Base-by-base conservation (phyloP, 1,139 yeast species). In the Tardiomyces blankii region DNA sequence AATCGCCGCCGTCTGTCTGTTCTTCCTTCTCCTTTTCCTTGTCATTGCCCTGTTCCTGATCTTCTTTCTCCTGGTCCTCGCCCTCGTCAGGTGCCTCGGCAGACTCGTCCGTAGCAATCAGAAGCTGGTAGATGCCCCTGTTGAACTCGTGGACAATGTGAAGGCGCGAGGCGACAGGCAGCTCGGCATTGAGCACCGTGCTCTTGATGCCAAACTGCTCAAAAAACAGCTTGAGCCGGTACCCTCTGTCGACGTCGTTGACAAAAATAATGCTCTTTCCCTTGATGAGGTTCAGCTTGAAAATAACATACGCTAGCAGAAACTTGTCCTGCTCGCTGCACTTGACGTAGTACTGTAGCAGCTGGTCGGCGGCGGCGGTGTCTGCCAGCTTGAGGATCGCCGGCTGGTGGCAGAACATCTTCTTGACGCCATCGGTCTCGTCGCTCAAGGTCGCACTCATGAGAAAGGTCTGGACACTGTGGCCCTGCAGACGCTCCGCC, bases 361-460 rank as follows among this genome's bases (percentile, higher is more conserved):
- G 71, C 54, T 82, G 80, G 48, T 74, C 70, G 25, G 63, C 72
- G 42, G 72, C 70, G 48, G 75, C 74, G 18, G 62, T 67, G 41
- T 68, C 77, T 54, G 81, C 80, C 42, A 91, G 72, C 59, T 81
- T 84, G 51, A 93, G 69, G 40, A 87, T 76, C 0, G 95, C 96
- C 2, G 96, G 95, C 54, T 78, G 77, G 46, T 89, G 78, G 65
- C 97, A 91, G 62, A 84, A 88, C 58, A 77, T 75, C 41, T 69
- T 62, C 64, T 91, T 91, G 57, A 93, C 68, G 42, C 75, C 78
- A 49, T 85, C 80, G 52, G 89, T 77, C 51, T 91, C 97, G 44
- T 86, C 95, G 60, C 81, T 85, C 49, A 93, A 69, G 2, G 98
- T 93, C 1, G 99, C 99, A 63, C 96, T 86, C 97, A 91, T 91